A percentile compares a stretch with the other conserved stretches of the same genome.
phyloP scores from a whole-genome alignment of 108 stramenopile genomes.

The Cyclotella kingstonii region DNA sequence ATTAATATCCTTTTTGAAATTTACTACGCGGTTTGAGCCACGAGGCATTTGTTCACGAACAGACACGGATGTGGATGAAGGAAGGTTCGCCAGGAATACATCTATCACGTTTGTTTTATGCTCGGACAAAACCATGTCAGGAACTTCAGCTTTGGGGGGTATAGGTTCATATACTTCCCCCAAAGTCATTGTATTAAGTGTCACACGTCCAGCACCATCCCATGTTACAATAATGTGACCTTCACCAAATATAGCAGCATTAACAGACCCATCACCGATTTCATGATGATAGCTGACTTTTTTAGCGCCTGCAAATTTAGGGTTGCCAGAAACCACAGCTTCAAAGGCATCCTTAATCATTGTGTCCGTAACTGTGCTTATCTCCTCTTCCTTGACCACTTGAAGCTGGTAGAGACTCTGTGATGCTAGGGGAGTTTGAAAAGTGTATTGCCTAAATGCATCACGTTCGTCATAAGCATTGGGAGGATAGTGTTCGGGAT shows the following conservation, averaged over 20 bases:
- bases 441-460: conserved; percentile 39
- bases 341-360: conserved; percentile 31
- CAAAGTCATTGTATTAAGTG: conserved; percentile 30
- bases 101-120: conserved; percentile 24
- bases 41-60: conserved; percentile 45
- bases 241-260: conserved; percentile 21
- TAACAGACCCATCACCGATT: conserved; percentile 36
- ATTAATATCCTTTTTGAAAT: conserved; percentile 48
- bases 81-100: conserved; percentile 34
- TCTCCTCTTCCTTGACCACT: conserved; percentile 25
- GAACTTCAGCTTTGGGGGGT: conserved; percentile 29
- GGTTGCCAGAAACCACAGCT: conserved; percentile 11
- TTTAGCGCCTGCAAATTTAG: conserved; percentile 12
- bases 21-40: conserved; percentile 38
- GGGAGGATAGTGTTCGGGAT: conserved; percentile 45
- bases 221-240: conserved; percentile 33
- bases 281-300: conserved; percentile 22
- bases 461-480: conserved; percentile 47
- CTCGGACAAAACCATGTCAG: conserved; percentile 26
- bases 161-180: conserved; percentile 28
- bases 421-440: conserved; percentile 26
- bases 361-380: conserved; percentile 10
- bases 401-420: conserved; percentile 42
- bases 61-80: conserved; percentile 12
- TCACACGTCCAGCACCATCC: conserved; percentile 34